A percentile compares a stretch with the other conserved stretches of the same genome.
Conservation (phyloP, 805 yeast genomes). For the Priceomyces carsonii region DNA sequence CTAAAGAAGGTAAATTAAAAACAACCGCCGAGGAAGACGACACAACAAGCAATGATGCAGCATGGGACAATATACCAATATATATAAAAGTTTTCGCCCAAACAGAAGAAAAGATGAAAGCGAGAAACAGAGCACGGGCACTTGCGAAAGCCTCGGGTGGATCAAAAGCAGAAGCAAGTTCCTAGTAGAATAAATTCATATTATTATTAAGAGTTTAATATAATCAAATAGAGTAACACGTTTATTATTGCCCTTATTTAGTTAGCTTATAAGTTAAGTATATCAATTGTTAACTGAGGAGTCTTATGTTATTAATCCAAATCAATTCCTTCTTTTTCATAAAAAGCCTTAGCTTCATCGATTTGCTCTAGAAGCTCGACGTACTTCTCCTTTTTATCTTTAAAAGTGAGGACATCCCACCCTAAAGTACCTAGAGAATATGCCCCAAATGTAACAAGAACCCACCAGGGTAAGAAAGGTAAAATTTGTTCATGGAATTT, state of each 20-base stretch:
- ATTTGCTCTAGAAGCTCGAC: conserved; percentile 58
- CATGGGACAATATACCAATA: conserved; percentile 61
- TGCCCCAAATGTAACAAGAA: conserved; percentile 64
- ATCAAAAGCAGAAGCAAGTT: too few relatives aligned
- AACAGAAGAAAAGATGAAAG: conserved; percentile 54
- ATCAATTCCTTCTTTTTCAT: conserved; percentile 56
- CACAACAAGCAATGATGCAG: conserved; percentile 20
- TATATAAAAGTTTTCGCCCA: conserved; percentile 81
- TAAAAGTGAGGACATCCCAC: conserved; percentile 65
- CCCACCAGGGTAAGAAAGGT: conserved; percentile 74
- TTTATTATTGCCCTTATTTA: too few relatives aligned
- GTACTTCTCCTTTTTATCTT: conserved; percentile 70
- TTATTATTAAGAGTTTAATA: too few relatives aligned
- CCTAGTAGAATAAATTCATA: too few relatives aligned
- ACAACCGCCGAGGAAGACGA: conserved; percentile 12
- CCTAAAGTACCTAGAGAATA: conserved; percentile 70
- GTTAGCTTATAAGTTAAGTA: too few relatives aligned
- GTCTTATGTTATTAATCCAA: too few relatives aligned
- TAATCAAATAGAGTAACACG: too few relatives aligned
- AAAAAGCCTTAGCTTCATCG: conserved; percentile 61
- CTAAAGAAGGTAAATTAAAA: too few relatives aligned
- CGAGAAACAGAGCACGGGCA: conserved; percentile 1
- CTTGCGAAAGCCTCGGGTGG: too few relatives aligned
- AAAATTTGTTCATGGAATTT: conserved; percentile 52
- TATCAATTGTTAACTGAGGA: too few relatives aligned